Conservation (phyloP, 1,139 yeast genomes). For the Yamadazyma diddensiae region DNA sequence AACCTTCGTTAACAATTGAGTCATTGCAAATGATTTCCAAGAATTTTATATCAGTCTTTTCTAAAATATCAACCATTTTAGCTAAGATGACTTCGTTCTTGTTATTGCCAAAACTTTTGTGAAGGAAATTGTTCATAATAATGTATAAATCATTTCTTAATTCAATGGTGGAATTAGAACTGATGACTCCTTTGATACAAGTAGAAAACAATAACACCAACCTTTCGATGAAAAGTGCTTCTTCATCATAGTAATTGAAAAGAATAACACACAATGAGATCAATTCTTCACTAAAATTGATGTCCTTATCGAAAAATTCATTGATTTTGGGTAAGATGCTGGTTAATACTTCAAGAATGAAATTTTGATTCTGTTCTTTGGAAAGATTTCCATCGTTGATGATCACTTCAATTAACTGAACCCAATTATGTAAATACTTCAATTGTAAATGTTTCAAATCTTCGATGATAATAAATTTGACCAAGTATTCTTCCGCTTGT, state of each 20-base stretch:
- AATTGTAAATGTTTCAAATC: constrained; percentile 54
- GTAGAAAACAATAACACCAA: constrained; percentile 70
- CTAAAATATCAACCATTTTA: constrained; percentile 51
- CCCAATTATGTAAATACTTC: constrained; percentile 76
- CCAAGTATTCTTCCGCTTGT: constrained; percentile 28
- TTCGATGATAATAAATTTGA: constrained; percentile 42
- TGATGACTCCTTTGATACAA: constrained; percentile 67
- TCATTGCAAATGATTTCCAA: constrained; percentile 71
- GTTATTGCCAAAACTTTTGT: constrained; percentile 42
- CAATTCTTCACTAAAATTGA: constrained; percentile 69
- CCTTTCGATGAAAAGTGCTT: constrained; percentile 40
- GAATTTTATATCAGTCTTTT: constrained; percentile 58
- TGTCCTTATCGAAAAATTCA: constrained; percentile 67
- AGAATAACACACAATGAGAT: constrained; percentile 73
- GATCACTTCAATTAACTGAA: constrained; percentile 69
- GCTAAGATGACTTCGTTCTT: constrained; percentile 34
- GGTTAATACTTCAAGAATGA: constrained; percentile 76
- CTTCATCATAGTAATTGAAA: constrained; percentile 55
- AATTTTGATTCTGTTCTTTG: constrained; percentile 42
- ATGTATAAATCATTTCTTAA: constrained; percentile 80
- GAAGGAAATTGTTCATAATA: constrained; percentile 63
- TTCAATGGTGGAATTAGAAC: constrained; percentile 63
- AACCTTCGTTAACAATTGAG: constrained; percentile 76
- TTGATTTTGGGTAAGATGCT: constrained; percentile 71
- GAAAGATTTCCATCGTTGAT: constrained; percentile 52